Evolutionary conservation across 1,139 yeast species (phyloP), one percentile per base, ranked within the genome.

Genomic region (Sugiyamaella japonica): DNA sequence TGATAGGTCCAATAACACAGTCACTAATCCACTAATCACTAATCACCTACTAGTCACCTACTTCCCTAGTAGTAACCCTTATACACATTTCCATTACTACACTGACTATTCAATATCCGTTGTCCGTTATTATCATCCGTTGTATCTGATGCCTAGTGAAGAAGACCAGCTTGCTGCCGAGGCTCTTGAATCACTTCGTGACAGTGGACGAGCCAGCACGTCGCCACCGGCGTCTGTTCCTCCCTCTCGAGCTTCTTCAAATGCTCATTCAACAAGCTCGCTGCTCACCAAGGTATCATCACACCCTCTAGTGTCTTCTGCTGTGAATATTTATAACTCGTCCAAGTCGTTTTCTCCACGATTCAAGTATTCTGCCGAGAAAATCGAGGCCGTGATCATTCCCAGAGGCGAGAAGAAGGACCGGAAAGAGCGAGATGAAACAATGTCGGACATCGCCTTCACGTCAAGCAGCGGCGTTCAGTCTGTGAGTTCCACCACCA

Each of bases 291-390:
- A 57, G 23, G 51, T 54, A 8, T 58, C 63, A 6, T 55, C 59
- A n/a, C 56, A 57, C 31, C 52, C 58, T 17, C 44, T 64, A 6
- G 84, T 82, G 15, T 75, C 80, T 47, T 76, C 81, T 59, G 87
- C 87, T 1, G 83, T 81, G 38, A 77, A 76, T 57, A 84, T 80
- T 53, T 83, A 83, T 67, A 84, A 83, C 62, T 71, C 75, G 31
- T 76, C 83, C 39, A 83, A 82, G 62, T 78, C 77, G 55, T 78
- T 77, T 57, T 80, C 83, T 3, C 81, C 85, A 6, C 69, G 77
- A 10, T 82, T 84, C 66, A 81, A 80, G 64, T 83, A 82, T 65
- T 86, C 87, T 38, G 88, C 88, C 1, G 87, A 80, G 45, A 79
- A 81, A 59, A 81, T 84, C 32, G 89, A 84, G 66, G 76, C 79